These are phyloP conservation scores for Ceratobasidium sp. DNA, from an alignment of 1,284 basidiomycete genomes.

Conservation along the genomic window DNA sequence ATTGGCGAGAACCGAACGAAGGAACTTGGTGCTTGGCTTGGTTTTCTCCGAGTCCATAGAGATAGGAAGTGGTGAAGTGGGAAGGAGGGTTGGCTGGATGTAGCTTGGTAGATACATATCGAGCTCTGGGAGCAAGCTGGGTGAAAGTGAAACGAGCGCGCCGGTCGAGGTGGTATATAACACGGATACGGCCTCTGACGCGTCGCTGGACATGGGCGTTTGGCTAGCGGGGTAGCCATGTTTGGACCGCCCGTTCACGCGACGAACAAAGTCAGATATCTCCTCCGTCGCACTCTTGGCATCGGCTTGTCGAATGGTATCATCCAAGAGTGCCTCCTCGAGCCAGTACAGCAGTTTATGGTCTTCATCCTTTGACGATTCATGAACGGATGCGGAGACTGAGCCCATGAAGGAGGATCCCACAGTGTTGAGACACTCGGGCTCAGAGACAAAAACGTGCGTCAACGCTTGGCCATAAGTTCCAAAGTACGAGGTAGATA, in stretches of 20 bases:
- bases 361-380: not conserved
- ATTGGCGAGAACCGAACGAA: conserved; percentile 34
- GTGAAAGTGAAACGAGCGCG: conserved; percentile 46
- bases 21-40: conserved; percentile 37
- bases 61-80: conserved; percentile 39
- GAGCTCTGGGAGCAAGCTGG: conserved; percentile 20
- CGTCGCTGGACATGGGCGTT: not conserved
- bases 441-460: conserved; percentile 41
- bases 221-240: not conserved
- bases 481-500: conserved; percentile 43
- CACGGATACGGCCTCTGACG: conserved; percentile 6
- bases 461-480: conserved; percentile 43
- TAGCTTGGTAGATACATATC: conserved; percentile 41
- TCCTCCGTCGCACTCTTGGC: conserved; percentile 6
- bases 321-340: conserved; percentile 32
- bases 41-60: not conserved
- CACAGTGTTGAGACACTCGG: conserved; percentile 12
- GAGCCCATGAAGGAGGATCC: not conserved
- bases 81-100: conserved; percentile 41
- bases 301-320: conserved; percentile 19
- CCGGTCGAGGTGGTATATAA: conserved; percentile 35
- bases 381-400: not conserved
- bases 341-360: conserved; percentile 29
- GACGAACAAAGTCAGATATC: conserved; percentile 26
- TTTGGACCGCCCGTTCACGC: not conserved